Conservation (phyloP, 2,329 filamentous ascomycete species). For the Ophiocordyceps sinensis region DNA sequence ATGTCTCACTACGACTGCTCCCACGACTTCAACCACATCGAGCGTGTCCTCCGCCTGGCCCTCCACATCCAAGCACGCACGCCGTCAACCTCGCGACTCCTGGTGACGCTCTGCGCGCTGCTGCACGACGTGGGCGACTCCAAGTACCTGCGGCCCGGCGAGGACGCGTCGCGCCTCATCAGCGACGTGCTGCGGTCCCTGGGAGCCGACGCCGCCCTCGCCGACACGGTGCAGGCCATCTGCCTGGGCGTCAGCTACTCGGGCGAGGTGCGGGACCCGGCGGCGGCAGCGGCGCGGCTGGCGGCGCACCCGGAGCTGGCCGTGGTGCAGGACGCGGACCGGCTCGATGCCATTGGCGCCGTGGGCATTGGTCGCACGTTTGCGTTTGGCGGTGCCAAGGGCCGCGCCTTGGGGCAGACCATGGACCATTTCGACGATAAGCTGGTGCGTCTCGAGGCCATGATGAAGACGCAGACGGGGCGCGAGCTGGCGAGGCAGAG, state of each 20-base stretch:
- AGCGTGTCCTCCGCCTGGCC: conserved; percentile 63
- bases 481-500: conserved; percentile 36
- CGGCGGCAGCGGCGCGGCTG: conserved; percentile 46
- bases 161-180: conserved; percentile 43
- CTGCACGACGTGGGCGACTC: conserved; percentile 83
- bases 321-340: conserved; percentile 83
- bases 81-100: conserved; percentile 19
- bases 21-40: conserved; percentile 77
- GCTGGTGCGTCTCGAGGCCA: conserved; percentile 46
- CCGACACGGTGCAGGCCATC: conserved; percentile 53
- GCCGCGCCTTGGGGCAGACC: conserved; percentile 43
- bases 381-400: conserved; percentile 52
- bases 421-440: conserved; percentile 69
- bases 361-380: conserved; percentile 62
- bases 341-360: conserved; percentile 80
- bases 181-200: conserved; percentile 37
- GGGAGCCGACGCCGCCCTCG: conserved; percentile 43
- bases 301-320: conserved; percentile 43
- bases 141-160: conserved; percentile 54
- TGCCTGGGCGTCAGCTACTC: conserved; percentile 68
- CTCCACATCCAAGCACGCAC: conserved; percentile 46
- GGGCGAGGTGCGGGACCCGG: conserved; percentile 53
- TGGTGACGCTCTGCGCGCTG: conserved; percentile 56
- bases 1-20: conserved; percentile 72
- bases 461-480: conserved; percentile 50